Base-by-base conservation (phyloP, 2,329 filamentous ascomycete genomes). In the Ophiostoma fasciatum region DNA sequence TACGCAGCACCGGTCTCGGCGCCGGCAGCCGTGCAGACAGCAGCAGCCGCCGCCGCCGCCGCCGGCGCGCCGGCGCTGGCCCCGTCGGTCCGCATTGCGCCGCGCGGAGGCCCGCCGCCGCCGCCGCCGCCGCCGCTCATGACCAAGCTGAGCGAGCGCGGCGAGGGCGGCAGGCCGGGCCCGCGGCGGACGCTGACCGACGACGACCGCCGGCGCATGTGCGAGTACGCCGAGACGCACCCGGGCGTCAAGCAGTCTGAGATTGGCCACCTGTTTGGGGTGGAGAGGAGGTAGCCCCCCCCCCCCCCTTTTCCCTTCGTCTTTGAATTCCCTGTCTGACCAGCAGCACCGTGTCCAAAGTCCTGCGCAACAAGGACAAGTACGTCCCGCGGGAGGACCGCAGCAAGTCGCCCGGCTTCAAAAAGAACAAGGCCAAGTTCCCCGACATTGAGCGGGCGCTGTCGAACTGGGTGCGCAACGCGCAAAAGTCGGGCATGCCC, bases 341-440 rank as follows among this genome's bases (percentile, higher is more conserved):
- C 23, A 20, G 15, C 15, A 98, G 90, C 62, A 98, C 90, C 33
- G 90, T 98, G n/a, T 98, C 90, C 37, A 98, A 98, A 55, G 90
- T 96, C 37, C 60, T 98, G 45, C 78, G 88, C 36, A 79, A 94
- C 51, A 93, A 88, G 61, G 90, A 98, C 45, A 90, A 92, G 55
- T 96, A 93, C 57, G 69, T 96, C 13, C 81, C 78, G 50, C 74
- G 75, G 36, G 82, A 82, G 50, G 85, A 83, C 55, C 80, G 77
- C 46, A 83, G 67, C 53, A 73, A 70, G 47, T 88, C 85, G 30
- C 82, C 83, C 6, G 33, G 30, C 9, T 71, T 81, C 46, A 93
- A 90, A 56, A 78, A 81, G 46, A 64, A 71, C 39, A 94, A 93
- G 60, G 78, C 82, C 36, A 90, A 88, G 55, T 79, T 66, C 32